A percentile compares a stretch with the other conserved stretches of the same genome.
phyloP scores from a whole-genome alignment of 2,329 filamentous ascomycete species.

The Metarhizium sp. region DNA sequence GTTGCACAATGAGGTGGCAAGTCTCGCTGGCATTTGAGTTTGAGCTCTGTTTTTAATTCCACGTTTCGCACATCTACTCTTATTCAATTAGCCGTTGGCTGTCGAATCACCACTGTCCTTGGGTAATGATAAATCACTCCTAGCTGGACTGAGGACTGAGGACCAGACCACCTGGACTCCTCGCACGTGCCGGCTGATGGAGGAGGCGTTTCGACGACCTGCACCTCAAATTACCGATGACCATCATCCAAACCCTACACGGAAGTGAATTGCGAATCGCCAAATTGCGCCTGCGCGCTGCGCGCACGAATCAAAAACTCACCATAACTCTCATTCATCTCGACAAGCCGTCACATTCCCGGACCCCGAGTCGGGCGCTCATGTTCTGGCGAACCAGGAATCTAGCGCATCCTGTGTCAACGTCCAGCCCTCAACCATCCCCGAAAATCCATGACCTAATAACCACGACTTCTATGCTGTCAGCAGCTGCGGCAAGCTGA shows the following conservation, averaged over 20 bases:
- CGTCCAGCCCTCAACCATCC: neutral
- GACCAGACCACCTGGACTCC: neutral
- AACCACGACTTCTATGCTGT: neutral
- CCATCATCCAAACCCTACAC: neutral
- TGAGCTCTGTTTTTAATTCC: no score
- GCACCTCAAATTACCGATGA: neutral
- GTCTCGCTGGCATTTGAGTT: no score
- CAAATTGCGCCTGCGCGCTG: neutral
- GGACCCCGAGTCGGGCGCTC: neutral
- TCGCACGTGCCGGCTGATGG: constrained; percentile 1
- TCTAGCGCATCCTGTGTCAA: neutral
- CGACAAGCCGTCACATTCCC: no score
- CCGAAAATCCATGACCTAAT: neutral
- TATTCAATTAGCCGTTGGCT: no score
- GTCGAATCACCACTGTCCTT: no score
- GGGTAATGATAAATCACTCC: no score
- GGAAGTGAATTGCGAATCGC: neutral
- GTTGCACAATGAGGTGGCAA: no score
- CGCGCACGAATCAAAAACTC: neutral
- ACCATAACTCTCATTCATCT: neutral
- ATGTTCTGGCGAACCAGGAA: neutral
- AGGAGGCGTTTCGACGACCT: neutral
- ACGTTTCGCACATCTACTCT: no score
- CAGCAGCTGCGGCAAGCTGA: constrained; percentile 2
- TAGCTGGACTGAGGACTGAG: neutral